Evolutionary conservation across 306 rosid genomes (phyloP), one percentile per base, ranked within the genome.

Genomic region (Gastrolobium bilobum): DNA sequence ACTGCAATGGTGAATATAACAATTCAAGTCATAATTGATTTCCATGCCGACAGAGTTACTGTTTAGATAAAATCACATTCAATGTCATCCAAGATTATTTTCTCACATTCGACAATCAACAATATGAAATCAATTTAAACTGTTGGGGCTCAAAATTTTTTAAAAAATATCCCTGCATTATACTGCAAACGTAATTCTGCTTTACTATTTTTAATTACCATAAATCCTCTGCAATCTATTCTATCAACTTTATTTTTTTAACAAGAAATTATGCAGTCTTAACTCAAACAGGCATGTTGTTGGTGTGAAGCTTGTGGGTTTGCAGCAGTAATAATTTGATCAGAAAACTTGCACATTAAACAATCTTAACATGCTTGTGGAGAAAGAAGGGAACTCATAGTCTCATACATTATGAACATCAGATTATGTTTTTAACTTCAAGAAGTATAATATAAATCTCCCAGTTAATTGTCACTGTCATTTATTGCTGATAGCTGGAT

Each of bases 251-350:
- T 4, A 20, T 20, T 6, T 35, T 37, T 26, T 56, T 20, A 20
- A 53, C 29, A 15, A 52, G 2, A 52, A 14, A 4, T 10, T 62
- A 2, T n/a, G 0, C 26, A 62, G 47, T 62, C 47, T 33, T 35
- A 37, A 62, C 44, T 11, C 42, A 37, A 60, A 37, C 31, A 15
- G 11, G 10, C 38, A 57, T 30, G 38, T 10, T 20, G 29, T 13
- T 57, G 54, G 67, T 40, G 31, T 40, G 62, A 72, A 26, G 42
- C 14, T 74, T 33, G 60, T 74, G 14, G 79, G 3, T 59, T 74
- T 61, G 50, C 62, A 35, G 48, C 44, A 47, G 40, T 48, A 61
- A 57, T 58, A 33, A 42, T 40, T 75, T 60, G 39, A 46, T 74
- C 31, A 30, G 59, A 13, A 44, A 58, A 44, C 47, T 10, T 15